phyloP scores from a whole-genome alignment of 192 early-diverging fungal species.

The Coemansia sp. region DNA sequence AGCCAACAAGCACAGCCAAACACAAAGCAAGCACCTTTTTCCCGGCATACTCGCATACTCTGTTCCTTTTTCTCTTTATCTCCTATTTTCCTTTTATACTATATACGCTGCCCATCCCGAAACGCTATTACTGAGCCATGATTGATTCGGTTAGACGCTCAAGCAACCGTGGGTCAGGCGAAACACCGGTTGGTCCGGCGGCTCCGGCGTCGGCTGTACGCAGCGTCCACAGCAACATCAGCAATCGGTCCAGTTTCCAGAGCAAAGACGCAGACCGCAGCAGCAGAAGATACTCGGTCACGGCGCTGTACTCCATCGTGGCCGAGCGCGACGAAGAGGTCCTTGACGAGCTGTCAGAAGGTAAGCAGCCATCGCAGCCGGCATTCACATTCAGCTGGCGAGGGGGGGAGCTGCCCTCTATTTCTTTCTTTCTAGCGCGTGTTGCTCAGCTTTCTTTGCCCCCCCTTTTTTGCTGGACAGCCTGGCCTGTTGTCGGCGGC shows the following conservation, averaged over 20 bases:
- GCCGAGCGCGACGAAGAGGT: conserved; percentile 92
- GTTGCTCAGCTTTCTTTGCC: neutral
- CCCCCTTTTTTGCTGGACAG: neutral
- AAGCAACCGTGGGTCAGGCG: conserved; percentile 26
- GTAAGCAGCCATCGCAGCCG: no score
- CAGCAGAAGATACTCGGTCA: conserved; percentile 69
- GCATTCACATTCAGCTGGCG: no score
- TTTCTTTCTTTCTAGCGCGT: no score
- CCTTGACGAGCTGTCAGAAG: conserved; percentile 87
- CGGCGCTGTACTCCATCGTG: conserved; percentile 72
- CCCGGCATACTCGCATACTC: conserved; percentile 11
- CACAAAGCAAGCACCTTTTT: no score
- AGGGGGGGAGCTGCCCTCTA: no score
- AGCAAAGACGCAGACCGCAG: conserved; percentile 53
- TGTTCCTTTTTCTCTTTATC: conserved; percentile 3
- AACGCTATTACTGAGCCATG: conserved; percentile 16
- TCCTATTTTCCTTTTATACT: conserved; percentile 2
- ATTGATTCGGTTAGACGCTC: conserved; percentile 42
- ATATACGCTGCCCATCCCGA: no score
- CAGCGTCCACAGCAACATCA: conserved; percentile 34
- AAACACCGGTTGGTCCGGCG: conserved; percentile 18
- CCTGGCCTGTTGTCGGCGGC: neutral
- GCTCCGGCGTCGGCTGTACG: conserved; percentile 11
- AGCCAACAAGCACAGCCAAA: no score
- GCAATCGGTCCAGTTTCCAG: conserved; percentile 27